phyloP scores from a whole-genome alignment of 257 asterid genomes.

The Solanum pennellii region DNA sequence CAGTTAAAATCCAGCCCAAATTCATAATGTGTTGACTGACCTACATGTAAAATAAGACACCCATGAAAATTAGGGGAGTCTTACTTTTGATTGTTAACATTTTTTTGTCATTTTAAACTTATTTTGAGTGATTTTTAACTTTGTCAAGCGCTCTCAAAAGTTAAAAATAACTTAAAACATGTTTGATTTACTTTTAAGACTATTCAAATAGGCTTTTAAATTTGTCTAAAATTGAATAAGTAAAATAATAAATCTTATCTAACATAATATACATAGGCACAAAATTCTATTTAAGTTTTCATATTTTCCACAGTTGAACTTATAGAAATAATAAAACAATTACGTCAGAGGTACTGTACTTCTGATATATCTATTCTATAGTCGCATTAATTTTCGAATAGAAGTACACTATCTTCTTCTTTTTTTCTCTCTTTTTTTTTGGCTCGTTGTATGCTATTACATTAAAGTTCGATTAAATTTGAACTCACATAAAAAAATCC shows the following conservation, averaged over 20 bases:
- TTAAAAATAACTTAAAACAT: too few relatives aligned
- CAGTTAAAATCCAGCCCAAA: not conserved
- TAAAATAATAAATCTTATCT: too few relatives aligned
- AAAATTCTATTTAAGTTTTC: not conserved
- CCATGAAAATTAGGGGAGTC: not conserved
- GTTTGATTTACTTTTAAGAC: not conserved
- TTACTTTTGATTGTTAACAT: not conserved
- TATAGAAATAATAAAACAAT: not conserved
- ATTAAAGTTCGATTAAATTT: too few relatives aligned
- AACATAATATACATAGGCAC: not conserved
- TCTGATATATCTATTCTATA: too few relatives aligned
- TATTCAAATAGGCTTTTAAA: too few relatives aligned
- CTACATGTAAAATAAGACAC: not conserved
- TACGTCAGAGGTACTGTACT: not conserved
- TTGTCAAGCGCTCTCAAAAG: not conserved
- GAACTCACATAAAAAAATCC: too few relatives aligned
- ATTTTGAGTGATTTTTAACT: not conserved
- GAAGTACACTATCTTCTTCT: not conserved
- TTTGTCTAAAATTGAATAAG: too few relatives aligned
- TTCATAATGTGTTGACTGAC: not conserved
- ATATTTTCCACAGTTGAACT: not conserved
- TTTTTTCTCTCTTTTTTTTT: too few relatives aligned
- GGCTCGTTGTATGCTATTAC: accelerated
- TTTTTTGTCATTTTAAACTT: too few relatives aligned
- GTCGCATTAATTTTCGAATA: too few relatives aligned